Base-by-base conservation (phyloP, 257 asterid species). In the Ophiorrhiza pumila region DNA sequence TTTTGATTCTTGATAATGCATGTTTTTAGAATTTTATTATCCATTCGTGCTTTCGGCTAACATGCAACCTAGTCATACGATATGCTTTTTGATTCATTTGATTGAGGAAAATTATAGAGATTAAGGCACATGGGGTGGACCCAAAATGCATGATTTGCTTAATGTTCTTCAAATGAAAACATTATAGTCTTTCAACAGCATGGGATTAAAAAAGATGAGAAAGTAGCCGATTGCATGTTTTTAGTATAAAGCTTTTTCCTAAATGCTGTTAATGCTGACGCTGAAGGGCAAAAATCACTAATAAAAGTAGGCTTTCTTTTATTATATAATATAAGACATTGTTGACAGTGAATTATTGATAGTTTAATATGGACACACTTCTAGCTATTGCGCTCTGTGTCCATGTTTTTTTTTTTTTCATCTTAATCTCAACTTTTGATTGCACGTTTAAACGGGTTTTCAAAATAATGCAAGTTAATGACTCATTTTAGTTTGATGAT, bases 91-190 rank as follows among this genome's bases (percentile, higher is more conserved):
- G 78, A 82, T 85, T 79, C 76, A 73, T 73, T 55, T 53, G 64
- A 68, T 60, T 52, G 34, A 12, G 41, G 65, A 22, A 31, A 39
- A 47, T 14, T 43, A 18, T 8, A 52, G 50, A 59, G 76, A 75
- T 50, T 32, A 50, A 72, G 61, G 65, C 86, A 82, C 84, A 80
- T 84, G 86, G 86, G 79, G 72, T 53, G 79, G 77, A 55, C 85
- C 84, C 77, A n/a, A n/a, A n/a, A n/a, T 35, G n/a, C n/a, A n/a
- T 25, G 2, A 37, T 41, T 31, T 58, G 55, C 12, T 25, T 71
- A 50, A 23, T 74, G 67, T 69, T 69, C 35, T 69, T 69, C 35
- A 18, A 64, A 58, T 37, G 15, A 22, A 2, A 2, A 55, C 4
- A 10, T 7, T 9, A 11, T 22, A 34, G 4, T 8, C 65, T 6